Evolutionary conservation across 1,284 basidiomycete genomes (phyloP), one percentile per base, ranked within the genome.

Genomic region (Rhodotorula sp.): DNA sequence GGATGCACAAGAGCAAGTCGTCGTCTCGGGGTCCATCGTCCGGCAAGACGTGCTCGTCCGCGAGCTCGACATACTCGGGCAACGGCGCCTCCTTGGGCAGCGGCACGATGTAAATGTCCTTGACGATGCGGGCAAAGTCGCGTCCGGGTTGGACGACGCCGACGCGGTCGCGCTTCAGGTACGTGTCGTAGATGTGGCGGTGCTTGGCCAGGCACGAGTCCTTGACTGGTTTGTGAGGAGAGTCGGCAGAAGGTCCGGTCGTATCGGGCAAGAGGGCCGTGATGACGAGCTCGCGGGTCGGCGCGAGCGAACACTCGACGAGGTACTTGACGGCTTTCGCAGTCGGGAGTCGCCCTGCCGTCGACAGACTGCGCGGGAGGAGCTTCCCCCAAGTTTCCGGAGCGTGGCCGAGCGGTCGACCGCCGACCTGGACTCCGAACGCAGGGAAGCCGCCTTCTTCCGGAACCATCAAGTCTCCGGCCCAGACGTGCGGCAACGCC

Each of bases 91-190:
- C 84, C 21, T 90, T 85, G 26, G 86, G 84, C 10, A 97, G 81
- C 2, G 94, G 94, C 29, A 96, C 86, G 70, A 96, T 86, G 79
- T 97, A 97, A 48, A 96, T 82, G 80, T 97, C 94, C 74, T 90
- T 89, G 46, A 92, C 91, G 58, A 74, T 52, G 29, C 69, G 65
- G 49, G 69, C 70, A 10, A 77, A 56, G 66, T 75, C 73, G 39
- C 71, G 66, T 26, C 72, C 59, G 20, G 77, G 74, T n/a, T 75
- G 71, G 26, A 78, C 71, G 39, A 80, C 79, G 23, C 79, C 79
- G 58, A 76, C 69, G 14, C 79, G 76, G 43, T 78, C 77, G 51
- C 72, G 77, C 43, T 75, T 68, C 46, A 72, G 54, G 65, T 78
- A 78, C 39, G 72, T 68, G 31, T 78, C 71, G 67, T 78, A 60